phyloP scores from a whole-genome alignment of 495 filamentous ascomycete genomes.

The Symbiotaphrina buchneri region DNA sequence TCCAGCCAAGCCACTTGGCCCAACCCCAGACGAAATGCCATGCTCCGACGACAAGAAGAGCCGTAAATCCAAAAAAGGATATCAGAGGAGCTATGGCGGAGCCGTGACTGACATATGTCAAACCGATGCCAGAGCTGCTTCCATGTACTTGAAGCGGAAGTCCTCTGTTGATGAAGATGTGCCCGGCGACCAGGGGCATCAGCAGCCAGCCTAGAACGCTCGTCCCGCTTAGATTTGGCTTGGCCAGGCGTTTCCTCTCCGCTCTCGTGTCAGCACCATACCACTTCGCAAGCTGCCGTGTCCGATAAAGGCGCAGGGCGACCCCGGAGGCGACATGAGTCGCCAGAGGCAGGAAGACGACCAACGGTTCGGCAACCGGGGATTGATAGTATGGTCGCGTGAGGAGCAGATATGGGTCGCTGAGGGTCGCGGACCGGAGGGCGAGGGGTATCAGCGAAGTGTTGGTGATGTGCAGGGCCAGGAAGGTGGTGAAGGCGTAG shows the following conservation, averaged over 20 bases:
- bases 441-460: conserved; percentile 52
- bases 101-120: conserved; percentile 71
- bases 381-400: conserved; percentile 66
- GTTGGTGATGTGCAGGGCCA: conserved; percentile 54
- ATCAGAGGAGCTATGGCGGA: conserved; percentile 44
- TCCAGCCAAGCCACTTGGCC: conserved; percentile 45
- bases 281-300: conserved; percentile 36
- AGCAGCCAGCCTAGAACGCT: conserved; percentile 44
- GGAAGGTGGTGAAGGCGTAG: conserved; percentile 66
- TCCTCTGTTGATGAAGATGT: conserved; percentile 46
- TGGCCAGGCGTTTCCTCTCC: conserved; percentile 20
- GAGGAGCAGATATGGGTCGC: conserved; percentile 34
- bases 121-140: conserved; percentile 55
- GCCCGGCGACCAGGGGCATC: conserved; percentile 36
- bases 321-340: conserved; percentile 42
- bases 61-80: conserved; percentile 40
- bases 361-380: conserved; percentile 19
- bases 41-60: conserved; percentile 42
- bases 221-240: conserved; percentile 46
- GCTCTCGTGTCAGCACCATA: conserved; percentile 39
- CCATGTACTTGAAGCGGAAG: conserved; percentile 57
- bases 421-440: conserved; percentile 25
- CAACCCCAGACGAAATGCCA: conserved; percentile 72
- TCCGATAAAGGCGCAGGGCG: conserved; percentile 48
- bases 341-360: conserved; percentile 21